phyloP scores from a whole-genome alignment of 768 basidiomycete species.

The Chlorophyllum brunneum region DNA sequence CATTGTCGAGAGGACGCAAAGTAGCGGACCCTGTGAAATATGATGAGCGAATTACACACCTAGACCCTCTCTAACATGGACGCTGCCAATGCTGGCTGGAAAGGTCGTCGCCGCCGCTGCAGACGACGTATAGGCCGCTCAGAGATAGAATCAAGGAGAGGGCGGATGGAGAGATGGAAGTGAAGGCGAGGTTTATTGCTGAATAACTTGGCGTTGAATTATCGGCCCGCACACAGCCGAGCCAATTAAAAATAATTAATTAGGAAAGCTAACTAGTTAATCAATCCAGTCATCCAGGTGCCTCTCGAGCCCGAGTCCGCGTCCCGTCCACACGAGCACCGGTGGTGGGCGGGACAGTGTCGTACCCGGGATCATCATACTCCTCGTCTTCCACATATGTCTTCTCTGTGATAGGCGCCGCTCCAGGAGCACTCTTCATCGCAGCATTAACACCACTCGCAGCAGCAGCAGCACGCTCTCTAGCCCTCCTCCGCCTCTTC shows the following conservation, averaged over 20 bases:
- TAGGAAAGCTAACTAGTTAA: conserved; percentile 8
- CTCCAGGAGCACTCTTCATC: conserved; percentile 9
- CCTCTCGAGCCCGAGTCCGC: conserved; percentile 15
- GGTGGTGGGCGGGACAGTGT: conserved; percentile 20
- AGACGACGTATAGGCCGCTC: neutral
- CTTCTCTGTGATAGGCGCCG: conserved; percentile 15
- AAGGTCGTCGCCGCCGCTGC: neutral
- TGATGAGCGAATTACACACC: neutral
- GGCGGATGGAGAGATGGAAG: neutral
- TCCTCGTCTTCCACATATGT: conserved; percentile 19
- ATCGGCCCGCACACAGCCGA: conserved; percentile 6
- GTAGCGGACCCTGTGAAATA: neutral
- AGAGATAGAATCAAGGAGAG: neutral
- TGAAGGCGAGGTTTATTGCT: neutral
- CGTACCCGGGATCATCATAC: conserved; percentile 23
- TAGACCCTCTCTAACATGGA: neutral
- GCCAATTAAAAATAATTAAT: neutral
- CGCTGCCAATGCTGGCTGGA: too few species aligned
- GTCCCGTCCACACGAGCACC: conserved; percentile 20
- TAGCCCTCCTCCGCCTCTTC: conserved; percentile 61
- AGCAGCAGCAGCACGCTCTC: conserved; percentile 59
- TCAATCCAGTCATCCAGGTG: neutral
- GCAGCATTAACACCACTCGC: conserved; percentile 32
- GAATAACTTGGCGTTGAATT: conserved; percentile 3
- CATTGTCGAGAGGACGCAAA: neutral